Conservation (phyloP, 768 basidiomycete genomes). For the Leccinellum luteum region DNA sequence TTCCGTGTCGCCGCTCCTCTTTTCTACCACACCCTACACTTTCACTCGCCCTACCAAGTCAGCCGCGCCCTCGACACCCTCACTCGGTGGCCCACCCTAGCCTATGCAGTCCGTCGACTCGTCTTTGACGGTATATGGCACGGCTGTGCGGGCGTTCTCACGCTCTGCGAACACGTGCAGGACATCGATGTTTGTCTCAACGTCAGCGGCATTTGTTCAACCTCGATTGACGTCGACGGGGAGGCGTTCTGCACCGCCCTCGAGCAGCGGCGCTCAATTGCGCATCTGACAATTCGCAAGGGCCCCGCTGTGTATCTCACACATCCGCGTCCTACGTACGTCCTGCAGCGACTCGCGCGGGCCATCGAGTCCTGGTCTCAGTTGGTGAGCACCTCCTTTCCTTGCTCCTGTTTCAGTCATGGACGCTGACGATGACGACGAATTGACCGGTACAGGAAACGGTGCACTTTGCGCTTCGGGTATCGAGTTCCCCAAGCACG, state of each 20-base stretch:
- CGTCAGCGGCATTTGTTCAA: background rate
- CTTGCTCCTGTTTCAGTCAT: background rate
- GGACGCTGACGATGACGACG: background rate
- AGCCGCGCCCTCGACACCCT: slow-evolving; percentile 39
- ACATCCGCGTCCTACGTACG: slow-evolving; percentile 41
- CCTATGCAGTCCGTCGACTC: slow-evolving; percentile 40
- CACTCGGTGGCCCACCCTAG: slow-evolving; percentile 35
- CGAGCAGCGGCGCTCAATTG: slow-evolving; percentile 34
- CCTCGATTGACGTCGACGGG: slow-evolving; percentile 16
- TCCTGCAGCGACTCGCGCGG: slow-evolving; percentile 46
- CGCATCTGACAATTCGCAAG: slow-evolving; percentile 54
- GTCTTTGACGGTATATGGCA: slow-evolving; percentile 41
- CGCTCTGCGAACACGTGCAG: slow-evolving; percentile 26
- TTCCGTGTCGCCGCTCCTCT: slow-evolving; percentile 56
- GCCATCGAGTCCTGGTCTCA: slow-evolving; percentile 42
- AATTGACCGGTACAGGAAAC: slow-evolving; percentile 39
- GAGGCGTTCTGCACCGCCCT: slow-evolving; percentile 43
- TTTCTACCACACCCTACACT: slow-evolving; percentile 51
- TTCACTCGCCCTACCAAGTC: slow-evolving; percentile 42
- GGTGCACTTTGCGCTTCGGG: slow-evolving; percentile 53
- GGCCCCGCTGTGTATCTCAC: slow-evolving; percentile 52
- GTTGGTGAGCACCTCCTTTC: slow-evolving; percentile 41
- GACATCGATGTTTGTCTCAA: slow-evolving; percentile 42
- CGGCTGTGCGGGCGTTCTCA: slow-evolving; percentile 40
- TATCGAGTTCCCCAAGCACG: slow-evolving; percentile 39